Conservation (phyloP, 2,329 filamentous ascomycete species). For the Uncinocarpus reesii region DNA sequence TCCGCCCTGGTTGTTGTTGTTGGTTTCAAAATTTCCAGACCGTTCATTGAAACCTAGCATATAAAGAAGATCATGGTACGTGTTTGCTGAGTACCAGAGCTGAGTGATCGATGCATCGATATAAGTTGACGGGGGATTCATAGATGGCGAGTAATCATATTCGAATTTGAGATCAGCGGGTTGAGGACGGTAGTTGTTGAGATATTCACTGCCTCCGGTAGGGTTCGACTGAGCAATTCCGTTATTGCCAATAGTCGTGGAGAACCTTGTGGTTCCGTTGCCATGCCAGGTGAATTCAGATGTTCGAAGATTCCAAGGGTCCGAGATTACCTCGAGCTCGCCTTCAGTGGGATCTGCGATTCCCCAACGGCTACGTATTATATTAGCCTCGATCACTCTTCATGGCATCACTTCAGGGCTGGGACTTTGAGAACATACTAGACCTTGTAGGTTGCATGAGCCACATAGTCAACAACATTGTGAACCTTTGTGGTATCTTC, state of each 20-base stretch:
- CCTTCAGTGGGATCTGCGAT: constrained; percentile 16
- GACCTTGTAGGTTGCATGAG: constrained; percentile 14
- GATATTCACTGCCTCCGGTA: constrained; percentile 11
- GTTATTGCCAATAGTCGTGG: constrained; percentile 15
- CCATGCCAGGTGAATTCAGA: constrained; percentile 14
- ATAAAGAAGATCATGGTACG: constrained; percentile 14
- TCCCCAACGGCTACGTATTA: constrained; percentile 12
- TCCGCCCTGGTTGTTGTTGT: constrained; percentile 12
- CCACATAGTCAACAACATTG: constrained; percentile 16
- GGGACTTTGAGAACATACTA: constrained; percentile 5
- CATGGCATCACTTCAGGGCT: background rate
- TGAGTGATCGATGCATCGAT: constrained; percentile 15
- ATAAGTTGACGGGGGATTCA: constrained; percentile 11
- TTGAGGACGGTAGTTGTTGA: constrained; percentile 16
- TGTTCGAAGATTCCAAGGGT: constrained; percentile 12
- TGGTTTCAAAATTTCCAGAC: constrained; percentile 15
- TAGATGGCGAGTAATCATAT: constrained; percentile 11
- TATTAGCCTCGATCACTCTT: background rate
- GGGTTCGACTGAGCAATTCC: constrained; percentile 15
- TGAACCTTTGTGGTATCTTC: constrained; percentile 13
- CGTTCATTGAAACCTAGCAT: constrained; percentile 14
- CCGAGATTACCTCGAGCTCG: constrained; percentile 5
- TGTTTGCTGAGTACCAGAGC: constrained; percentile 15
- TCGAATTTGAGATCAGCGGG: constrained; percentile 11
- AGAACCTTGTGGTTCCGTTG: constrained; percentile 9